These are phyloP conservation scores for Curvularia lunata DNA, from an alignment of 2,329 filamentous ascomycete species.

Conservation along the genomic window DNA sequence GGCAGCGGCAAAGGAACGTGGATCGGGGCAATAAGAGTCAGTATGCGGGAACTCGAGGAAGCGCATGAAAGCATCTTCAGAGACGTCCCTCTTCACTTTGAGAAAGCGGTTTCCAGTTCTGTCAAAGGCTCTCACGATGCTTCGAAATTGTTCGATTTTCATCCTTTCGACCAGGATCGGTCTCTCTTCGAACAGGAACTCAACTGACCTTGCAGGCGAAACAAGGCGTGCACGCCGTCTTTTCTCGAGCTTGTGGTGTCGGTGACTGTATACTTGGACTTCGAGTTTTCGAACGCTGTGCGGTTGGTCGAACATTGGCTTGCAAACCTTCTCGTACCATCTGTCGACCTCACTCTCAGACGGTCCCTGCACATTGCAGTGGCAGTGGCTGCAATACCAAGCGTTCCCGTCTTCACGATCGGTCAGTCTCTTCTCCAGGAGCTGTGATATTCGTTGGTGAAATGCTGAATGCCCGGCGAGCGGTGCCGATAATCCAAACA, in stretches of 20 bases:
- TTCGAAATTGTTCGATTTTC: slow-evolving; percentile 37
- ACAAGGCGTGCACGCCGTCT: slow-evolving; percentile 36
- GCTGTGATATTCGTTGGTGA: slow-evolving; percentile 23
- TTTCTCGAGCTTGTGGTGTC: slow-evolving; percentile 35
- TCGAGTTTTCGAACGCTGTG: slow-evolving; percentile 19
- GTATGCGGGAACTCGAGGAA: slow-evolving; percentile 44
- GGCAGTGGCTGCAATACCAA: slow-evolving; percentile 39
- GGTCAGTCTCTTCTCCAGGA: background rate
- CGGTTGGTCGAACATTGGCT: slow-evolving; percentile 34
- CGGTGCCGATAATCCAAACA: slow-evolving; percentile 44
- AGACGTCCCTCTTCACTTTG: slow-evolving; percentile 37
- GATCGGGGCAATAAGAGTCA: slow-evolving; percentile 32
- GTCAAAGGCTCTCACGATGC: slow-evolving; percentile 40
- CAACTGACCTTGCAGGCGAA: slow-evolving; percentile 44
- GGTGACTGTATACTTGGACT: slow-evolving; percentile 43
- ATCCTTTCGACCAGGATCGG: slow-evolving; percentile 41
- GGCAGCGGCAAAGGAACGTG: slow-evolving; percentile 7
- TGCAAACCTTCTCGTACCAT: slow-evolving; percentile 44
- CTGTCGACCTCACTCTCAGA: slow-evolving; percentile 35
- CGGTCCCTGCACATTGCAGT: slow-evolving; percentile 21
- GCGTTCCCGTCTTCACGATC: slow-evolving; percentile 16
- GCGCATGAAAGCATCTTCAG: slow-evolving; percentile 39
- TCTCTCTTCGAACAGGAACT: slow-evolving; percentile 48
- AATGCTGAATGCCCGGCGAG: slow-evolving; percentile 6
- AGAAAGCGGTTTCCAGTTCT: slow-evolving; percentile 37